Percentiles rank a stretch among this genome's conserved stretches.
phyloP scores from a whole-genome alignment of 2,329 filamentous ascomycete genomes.

The Fusarium cicatricum region DNA sequence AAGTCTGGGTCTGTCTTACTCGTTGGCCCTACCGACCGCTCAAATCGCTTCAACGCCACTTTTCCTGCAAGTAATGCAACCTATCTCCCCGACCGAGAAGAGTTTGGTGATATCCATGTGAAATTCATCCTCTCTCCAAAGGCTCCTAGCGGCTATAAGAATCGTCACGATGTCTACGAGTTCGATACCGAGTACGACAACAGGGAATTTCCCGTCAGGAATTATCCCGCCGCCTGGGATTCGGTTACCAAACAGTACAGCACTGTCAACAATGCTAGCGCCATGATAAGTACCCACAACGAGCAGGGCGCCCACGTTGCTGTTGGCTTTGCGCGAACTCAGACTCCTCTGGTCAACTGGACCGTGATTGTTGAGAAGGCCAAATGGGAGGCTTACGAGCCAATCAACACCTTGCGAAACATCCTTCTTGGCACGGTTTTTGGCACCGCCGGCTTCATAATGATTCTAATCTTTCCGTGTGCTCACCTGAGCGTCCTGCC shows the following conservation, averaged over 20 bases:
- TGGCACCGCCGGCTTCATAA: conserved; percentile 76
- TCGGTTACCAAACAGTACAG: conserved; percentile 63
- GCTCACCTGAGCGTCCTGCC: conserved; percentile 85
- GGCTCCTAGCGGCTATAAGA: conserved; percentile 47
- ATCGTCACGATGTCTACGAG: conserved; percentile 55
- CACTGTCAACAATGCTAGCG: conserved; percentile 72
- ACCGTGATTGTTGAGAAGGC: conserved; percentile 81
- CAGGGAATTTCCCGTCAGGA: conserved; percentile 63
- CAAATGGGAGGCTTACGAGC: conserved; percentile 75
- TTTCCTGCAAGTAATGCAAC: conserved; percentile 57
- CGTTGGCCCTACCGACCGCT: conserved; percentile 70
- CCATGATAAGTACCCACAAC: conserved; percentile 73
- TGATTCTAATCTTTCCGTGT: conserved; percentile 77
- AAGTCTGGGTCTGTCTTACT: conserved; percentile 74
- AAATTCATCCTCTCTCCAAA: conserved; percentile 69
- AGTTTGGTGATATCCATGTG: conserved; percentile 56
- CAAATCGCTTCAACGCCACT: conserved; percentile 68
- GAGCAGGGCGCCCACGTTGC: conserved; percentile 75
- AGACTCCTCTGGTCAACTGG: conserved; percentile 79
- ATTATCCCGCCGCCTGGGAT: conserved; percentile 69
- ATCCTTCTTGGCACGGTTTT: conserved; percentile 88
- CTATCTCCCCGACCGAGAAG: conserved; percentile 48
- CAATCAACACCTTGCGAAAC: conserved; percentile 77
- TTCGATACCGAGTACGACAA: conserved; percentile 52
- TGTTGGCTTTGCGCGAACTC: conserved; percentile 79